Evolutionary conservation across 495 filamentous ascomycete genomes (phyloP), one percentile per base, ranked within the genome.

Genomic region (Haplographium delicatum): DNA sequence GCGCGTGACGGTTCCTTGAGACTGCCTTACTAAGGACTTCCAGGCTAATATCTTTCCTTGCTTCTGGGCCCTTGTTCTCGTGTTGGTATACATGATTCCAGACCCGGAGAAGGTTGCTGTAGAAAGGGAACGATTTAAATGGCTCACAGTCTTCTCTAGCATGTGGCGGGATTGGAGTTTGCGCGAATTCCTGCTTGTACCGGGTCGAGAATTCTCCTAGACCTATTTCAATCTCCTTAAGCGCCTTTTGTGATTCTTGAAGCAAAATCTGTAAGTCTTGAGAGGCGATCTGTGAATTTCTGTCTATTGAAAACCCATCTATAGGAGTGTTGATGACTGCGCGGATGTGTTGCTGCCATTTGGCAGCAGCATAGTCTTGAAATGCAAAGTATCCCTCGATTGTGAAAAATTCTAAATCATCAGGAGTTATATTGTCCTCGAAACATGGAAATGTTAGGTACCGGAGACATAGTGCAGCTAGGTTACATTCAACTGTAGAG

Each of bases 281-380:
- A 30, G 54, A 43, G 9, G 57, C 50, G 15, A 44, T 48, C 11
- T 53, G 56, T 20, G 59, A 56, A 26, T 54, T 49, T 43, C 51
- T 46, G 50, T 60, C 53, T 23, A 11, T 54, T 33, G 31, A 44
- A n/a, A 62, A 54, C 28, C 64, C 59, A 35, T 42, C 56, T 38
- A 50, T 54, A 4, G 13, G 13, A 5, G 18, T 41, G 4, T 41
- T 19, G 38, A 41, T 41, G 7, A 41, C 15, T n/a, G 45, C 16
- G 22, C 51, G 50, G 13, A 70, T 42, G 42, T 70, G 68, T 42
- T 63, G 53, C 8, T 53, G 50, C 68, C 68, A 70, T 40, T 63
- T 68, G 7, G 62, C 58, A 1, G 62, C 49, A 1, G 63, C 68
- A 42, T 70, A 70, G 53, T 70, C 66, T 44, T 66, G 62, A 22